phyloP scores from a whole-genome alignment of 2,329 filamentous ascomycete species.

The Pestalotiopsis sp. region DNA sequence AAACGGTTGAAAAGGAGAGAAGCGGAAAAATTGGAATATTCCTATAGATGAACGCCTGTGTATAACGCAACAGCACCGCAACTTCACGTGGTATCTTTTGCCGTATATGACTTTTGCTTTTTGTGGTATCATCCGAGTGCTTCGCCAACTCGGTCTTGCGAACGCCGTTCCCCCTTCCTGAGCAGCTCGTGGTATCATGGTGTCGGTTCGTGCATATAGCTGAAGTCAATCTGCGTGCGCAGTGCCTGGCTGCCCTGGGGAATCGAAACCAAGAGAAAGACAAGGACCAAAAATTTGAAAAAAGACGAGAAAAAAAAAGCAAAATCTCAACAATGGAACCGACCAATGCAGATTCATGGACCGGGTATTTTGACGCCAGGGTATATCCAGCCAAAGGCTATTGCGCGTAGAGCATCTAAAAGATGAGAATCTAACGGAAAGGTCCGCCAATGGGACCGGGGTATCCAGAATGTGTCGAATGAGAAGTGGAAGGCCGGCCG shows the following conservation, averaged over 20 bases:
- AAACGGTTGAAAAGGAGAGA: conserved; percentile 4
- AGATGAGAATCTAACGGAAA: conserved; percentile 73
- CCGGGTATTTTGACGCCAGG: conserved; percentile 63
- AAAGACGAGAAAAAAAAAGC: conserved; percentile 35
- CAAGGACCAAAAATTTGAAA: conserved; percentile 18
- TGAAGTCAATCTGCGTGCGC: conserved; percentile 31
- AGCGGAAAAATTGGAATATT: conserved; percentile 1
- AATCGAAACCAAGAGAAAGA: conserved; percentile 25
- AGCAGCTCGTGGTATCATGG: conserved; percentile 38
- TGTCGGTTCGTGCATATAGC: conserved; percentile 33
- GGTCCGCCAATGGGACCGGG: conserved; percentile 88
- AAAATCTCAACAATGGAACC: conserved; percentile 39
- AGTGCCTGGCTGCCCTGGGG: conserved; percentile 25
- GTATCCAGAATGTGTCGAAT: conserved; percentile 96
- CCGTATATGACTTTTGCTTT: conserved; percentile 27
- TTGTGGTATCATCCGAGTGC: conserved; percentile 33
- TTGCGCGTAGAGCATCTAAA: conserved; percentile 54
- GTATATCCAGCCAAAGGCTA: conserved; percentile 67
- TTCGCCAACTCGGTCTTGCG: conserved; percentile 31
- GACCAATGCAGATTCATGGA: conserved; percentile 47
- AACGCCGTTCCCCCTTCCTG: conserved; percentile 33
- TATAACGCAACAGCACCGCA: conserved; percentile 10
- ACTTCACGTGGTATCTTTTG: conserved; percentile 12
- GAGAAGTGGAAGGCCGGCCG: conserved; percentile 89
- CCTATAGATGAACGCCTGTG: conserved; percentile 12